Conservation (phyloP, 2,329 filamentous ascomycete species). For the Leptographium flavum region DNA sequence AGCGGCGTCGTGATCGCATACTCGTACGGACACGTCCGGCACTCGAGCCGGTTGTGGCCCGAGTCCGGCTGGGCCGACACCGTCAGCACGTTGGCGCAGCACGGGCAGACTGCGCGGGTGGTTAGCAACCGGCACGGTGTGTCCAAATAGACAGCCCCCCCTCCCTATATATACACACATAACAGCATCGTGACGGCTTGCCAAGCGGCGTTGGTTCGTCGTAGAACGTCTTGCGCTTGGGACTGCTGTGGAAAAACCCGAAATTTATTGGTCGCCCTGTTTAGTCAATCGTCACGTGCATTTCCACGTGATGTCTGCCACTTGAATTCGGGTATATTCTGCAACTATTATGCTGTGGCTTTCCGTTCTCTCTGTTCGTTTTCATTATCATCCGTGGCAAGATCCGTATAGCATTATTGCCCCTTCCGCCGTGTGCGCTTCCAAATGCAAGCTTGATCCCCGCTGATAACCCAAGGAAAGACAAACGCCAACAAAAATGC, state of each 20-base stretch:
- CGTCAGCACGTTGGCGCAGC: constrained; percentile 72
- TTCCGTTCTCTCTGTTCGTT: too few relatives aligned
- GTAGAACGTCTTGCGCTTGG: too few relatives aligned
- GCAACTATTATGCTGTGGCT: too few relatives aligned
- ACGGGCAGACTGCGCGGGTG: constrained; percentile 52
- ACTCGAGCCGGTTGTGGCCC: constrained; percentile 73
- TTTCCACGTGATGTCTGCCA: too few relatives aligned
- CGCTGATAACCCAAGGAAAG: neutral
- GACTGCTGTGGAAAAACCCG: too few relatives aligned
- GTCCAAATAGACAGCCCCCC: neutral
- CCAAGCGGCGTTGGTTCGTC: neutral
- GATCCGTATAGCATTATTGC: neutral
- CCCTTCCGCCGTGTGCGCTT: neutral
- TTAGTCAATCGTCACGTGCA: too few relatives aligned
- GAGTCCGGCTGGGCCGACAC: constrained; percentile 42
- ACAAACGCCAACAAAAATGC: neutral
- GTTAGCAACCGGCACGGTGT: neutral
- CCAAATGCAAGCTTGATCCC: neutral
- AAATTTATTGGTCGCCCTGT: too few relatives aligned
- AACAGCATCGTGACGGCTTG: neutral
- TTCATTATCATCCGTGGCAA: too few relatives aligned
- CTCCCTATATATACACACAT: neutral
- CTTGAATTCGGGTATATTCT: too few relatives aligned
- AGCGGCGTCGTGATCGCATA: constrained; percentile 66
- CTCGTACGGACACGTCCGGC: constrained; percentile 88